These are phyloP conservation scores for Candida ortonii DNA, from an alignment of 805 yeast species.

Conservation along the genomic window DNA sequence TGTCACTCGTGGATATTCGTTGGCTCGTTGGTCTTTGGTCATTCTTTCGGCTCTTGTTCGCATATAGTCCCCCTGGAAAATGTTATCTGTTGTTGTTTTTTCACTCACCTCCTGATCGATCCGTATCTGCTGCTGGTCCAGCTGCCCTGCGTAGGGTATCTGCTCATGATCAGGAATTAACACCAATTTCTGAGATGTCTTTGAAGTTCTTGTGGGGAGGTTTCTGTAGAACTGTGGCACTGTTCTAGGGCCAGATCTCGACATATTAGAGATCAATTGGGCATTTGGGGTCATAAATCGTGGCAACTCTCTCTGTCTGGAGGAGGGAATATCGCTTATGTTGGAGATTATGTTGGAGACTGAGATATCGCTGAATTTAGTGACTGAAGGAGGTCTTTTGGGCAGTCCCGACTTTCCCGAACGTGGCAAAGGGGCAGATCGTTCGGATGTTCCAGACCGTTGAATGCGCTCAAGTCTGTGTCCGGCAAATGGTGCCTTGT, in stretches of 20 bases:
- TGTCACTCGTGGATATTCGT: constrained; percentile 77
- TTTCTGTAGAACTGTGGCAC: constrained; percentile 52
- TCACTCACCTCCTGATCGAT: constrained; percentile 15
- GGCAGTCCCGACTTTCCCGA: constrained; percentile 7
- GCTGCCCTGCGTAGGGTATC: constrained; percentile 8
- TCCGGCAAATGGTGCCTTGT: constrained; percentile 78
- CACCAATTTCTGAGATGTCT: constrained; percentile 81
- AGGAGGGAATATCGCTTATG: constrained; percentile 86
- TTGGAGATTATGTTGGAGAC: constrained; percentile 76
- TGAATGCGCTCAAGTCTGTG: constrained; percentile 34
- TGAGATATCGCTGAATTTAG: constrained; percentile 70
- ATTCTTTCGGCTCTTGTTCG: constrained; percentile 50
- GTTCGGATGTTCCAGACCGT: constrained; percentile 16
- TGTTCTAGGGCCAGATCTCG: constrained; percentile 23
- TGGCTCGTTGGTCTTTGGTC: constrained; percentile 58
- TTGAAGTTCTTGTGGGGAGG: constrained; percentile 74
- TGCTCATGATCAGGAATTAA: constrained; percentile 66
- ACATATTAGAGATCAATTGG: constrained; percentile 13
- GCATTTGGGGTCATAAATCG: constrained; percentile 15
- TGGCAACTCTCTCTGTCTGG: constrained; percentile 38
- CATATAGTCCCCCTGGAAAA: constrained; percentile 30
- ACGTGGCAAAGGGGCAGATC: constrained; percentile 17
- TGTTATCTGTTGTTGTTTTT: constrained; percentile 34
- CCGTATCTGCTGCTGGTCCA: constrained; percentile 6
- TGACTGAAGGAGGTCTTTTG: constrained; percentile 23